Conservation (phyloP, 2,329 filamentous ascomycete genomes). For the Neonectria magnoliae region DNA sequence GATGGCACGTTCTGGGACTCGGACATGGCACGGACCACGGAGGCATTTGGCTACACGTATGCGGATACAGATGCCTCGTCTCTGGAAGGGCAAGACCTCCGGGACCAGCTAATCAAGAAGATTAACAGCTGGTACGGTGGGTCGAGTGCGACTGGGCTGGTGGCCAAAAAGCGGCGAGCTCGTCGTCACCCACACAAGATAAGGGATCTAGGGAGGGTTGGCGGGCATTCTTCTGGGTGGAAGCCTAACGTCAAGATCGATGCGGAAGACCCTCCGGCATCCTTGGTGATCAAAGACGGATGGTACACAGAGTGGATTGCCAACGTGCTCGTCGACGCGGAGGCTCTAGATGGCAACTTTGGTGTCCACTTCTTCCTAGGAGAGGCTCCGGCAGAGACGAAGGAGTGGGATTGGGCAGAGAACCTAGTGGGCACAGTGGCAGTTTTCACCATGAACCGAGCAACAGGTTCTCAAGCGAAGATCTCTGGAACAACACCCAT, state of each 20-base stretch:
- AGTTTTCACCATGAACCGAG: slow-evolving; percentile 59
- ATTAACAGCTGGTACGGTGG: slow-evolving; percentile 63
- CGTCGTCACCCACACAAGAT: neutral
- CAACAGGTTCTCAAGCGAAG: slow-evolving; percentile 46
- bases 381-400: slow-evolving; percentile 54
- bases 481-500: slow-evolving; percentile 63
- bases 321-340: slow-evolving; percentile 71
- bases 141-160: slow-evolving; percentile 43
- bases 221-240: slow-evolving; percentile 8
- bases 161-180: slow-evolving; percentile 12
- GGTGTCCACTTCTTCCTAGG: slow-evolving; percentile 75
- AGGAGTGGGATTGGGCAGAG: slow-evolving; percentile 60
- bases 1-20: slow-evolving; percentile 75
- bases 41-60: slow-evolving; percentile 79
- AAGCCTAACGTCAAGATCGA: slow-evolving; percentile 42
- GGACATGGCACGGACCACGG: slow-evolving; percentile 66
- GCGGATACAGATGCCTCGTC: slow-evolving; percentile 61
- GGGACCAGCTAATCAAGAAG: slow-evolving; percentile 50
- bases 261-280: slow-evolving; percentile 34
- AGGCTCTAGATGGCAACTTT: slow-evolving; percentile 69
- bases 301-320: slow-evolving; percentile 73
- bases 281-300: slow-evolving; percentile 50
- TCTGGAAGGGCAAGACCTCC: slow-evolving; percentile 38
- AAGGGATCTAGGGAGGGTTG: slow-evolving; percentile 3
- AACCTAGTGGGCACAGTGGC: slow-evolving; percentile 72